Percentiles rank a stretch among this genome's conserved stretches.
Evolutionary conservation across 768 basidiomycete species (phyloP).

Genomic region (Termitomyces sp.): DNA sequence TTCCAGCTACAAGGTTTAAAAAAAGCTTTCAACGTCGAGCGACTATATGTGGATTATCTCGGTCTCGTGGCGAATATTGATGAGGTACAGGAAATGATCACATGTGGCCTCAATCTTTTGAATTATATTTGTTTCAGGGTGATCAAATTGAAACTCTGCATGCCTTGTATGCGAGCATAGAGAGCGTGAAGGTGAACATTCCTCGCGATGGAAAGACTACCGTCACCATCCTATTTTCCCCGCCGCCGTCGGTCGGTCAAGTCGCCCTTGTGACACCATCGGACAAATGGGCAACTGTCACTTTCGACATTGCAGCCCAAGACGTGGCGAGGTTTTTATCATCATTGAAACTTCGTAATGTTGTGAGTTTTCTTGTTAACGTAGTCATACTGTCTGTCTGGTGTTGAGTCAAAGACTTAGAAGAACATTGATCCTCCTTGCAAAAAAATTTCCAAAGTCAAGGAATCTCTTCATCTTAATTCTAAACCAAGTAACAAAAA

Average conservation of each 20-base stretch:
- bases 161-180: constrained; percentile 33
- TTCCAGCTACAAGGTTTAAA: constrained; percentile 29
- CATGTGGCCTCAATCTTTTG: not conserved
- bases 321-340: constrained; percentile 33
- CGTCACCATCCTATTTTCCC: constrained; percentile 26
- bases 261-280: constrained; percentile 15
- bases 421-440: constrained; percentile 9
- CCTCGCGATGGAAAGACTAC: constrained; percentile 19
- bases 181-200: constrained; percentile 19
- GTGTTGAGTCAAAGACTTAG: not conserved
- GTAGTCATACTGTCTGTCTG: not conserved
- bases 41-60: constrained; percentile 47
- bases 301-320: constrained; percentile 32
- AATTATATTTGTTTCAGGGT: constrained; percentile 17
- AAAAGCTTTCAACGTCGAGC: constrained; percentile 31
- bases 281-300: constrained; percentile 20
- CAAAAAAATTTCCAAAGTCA: constrained; percentile 21
- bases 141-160: constrained; percentile 49
- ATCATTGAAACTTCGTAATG: constrained; percentile 36
- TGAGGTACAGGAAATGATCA: constrained; percentile 20
- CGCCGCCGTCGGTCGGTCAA: constrained; percentile 35
- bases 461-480: constrained; percentile 17
- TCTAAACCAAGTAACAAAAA: constrained; percentile 9
- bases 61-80: constrained; percentile 49
- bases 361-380: constrained; percentile 32